A percentile compares a stretch with the other conserved stretches of the same genome.
These are phyloP conservation scores for Monosporascus sp. DNA, from an alignment of 2,329 filamentous ascomycete genomes.

Conservation along the genomic window DNA sequence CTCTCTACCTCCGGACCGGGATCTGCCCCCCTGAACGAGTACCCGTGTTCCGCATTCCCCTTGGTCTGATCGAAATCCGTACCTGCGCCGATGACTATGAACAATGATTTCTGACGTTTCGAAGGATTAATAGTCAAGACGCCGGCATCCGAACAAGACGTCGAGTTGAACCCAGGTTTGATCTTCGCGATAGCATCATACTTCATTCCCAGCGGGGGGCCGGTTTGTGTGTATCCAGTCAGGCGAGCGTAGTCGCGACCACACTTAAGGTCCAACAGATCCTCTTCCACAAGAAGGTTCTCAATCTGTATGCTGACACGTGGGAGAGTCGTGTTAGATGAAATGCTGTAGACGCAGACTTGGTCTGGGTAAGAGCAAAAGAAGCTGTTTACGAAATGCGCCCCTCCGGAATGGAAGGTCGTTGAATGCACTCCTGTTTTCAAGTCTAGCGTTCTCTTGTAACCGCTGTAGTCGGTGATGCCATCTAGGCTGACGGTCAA, in stretches of 20 bases:
- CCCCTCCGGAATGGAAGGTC: conserved; percentile 28
- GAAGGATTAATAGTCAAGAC: conserved; percentile 24
- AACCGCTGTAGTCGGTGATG: conserved; percentile 24
- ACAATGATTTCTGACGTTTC: conserved; percentile 19
- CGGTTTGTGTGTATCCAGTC: conserved; percentile 32
- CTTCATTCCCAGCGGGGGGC: conserved; percentile 37
- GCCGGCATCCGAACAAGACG: conserved; percentile 14
- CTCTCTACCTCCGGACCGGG: conserved; percentile 34
- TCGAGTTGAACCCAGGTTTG: conserved; percentile 9
- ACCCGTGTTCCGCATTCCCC: conserved; percentile 37
- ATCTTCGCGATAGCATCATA: conserved; percentile 35
- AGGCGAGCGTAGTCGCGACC: conserved; percentile 25
- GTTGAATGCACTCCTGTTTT: conserved; percentile 34
- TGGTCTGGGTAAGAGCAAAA: conserved; percentile 42
- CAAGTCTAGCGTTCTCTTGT: conserved; percentile 39
- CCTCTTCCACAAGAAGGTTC: conserved; percentile 31
- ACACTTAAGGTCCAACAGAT: conserved; percentile 28
- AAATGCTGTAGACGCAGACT: conserved; percentile 25
- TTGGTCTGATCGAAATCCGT: conserved; percentile 47
- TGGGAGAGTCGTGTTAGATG: conserved; percentile 28
- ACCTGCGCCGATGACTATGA: conserved; percentile 37
- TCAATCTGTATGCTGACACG: conserved; percentile 34
- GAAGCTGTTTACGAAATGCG: conserved; percentile 26
- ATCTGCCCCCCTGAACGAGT: conserved; percentile 44
- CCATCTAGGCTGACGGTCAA: conserved; percentile 34